phyloP scores from a whole-genome alignment of 2,329 filamentous ascomycete genomes.

The Elsinoe arachidis region DNA sequence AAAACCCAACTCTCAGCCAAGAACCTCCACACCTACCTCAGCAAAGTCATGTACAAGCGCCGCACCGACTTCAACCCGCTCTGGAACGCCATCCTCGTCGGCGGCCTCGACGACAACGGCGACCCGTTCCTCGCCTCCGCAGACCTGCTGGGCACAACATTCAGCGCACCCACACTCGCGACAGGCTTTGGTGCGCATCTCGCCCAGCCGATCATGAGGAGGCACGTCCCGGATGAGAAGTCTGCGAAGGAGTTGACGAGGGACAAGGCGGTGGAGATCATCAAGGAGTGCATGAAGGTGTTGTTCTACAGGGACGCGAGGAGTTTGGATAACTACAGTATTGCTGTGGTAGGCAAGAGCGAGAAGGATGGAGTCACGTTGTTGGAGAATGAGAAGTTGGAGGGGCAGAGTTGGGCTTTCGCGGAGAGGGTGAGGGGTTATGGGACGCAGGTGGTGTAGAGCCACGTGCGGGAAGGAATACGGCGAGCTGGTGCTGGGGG shows the following conservation, averaged over 20 bases:
- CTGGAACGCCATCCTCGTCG: constrained; percentile 93
- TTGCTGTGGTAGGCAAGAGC: constrained; percentile 81
- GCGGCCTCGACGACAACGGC: constrained; percentile 68
- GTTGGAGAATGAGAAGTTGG: constrained; percentile 75
- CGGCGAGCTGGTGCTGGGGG: neutral
- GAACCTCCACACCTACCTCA: constrained; percentile 93
- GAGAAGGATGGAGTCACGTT: constrained; percentile 75
- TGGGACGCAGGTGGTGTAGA: constrained; percentile 60
- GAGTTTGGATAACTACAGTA: constrained; percentile 82
- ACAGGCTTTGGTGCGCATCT: constrained; percentile 92
- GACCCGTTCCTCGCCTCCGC: constrained; percentile 86
- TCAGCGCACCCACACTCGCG: constrained; percentile 75
- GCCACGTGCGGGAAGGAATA: neutral
- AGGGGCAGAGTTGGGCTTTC: constrained; percentile 97
- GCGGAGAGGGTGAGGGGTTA: constrained; percentile 92
- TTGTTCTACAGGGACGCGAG: constrained; percentile 94
- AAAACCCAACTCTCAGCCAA: constrained; percentile 61
- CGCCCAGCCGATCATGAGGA: constrained; percentile 83
- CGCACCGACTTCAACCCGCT: constrained; percentile 93
- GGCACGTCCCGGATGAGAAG: constrained; percentile 74
- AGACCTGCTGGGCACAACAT: constrained; percentile 89
- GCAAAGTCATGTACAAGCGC: constrained; percentile 92
- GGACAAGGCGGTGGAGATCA: constrained; percentile 69
- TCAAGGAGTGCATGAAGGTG: constrained; percentile 97
- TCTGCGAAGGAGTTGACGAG: constrained; percentile 60